Conservation (phyloP, 345 rosid genomes). For the Syzygium oleosum region DNA sequence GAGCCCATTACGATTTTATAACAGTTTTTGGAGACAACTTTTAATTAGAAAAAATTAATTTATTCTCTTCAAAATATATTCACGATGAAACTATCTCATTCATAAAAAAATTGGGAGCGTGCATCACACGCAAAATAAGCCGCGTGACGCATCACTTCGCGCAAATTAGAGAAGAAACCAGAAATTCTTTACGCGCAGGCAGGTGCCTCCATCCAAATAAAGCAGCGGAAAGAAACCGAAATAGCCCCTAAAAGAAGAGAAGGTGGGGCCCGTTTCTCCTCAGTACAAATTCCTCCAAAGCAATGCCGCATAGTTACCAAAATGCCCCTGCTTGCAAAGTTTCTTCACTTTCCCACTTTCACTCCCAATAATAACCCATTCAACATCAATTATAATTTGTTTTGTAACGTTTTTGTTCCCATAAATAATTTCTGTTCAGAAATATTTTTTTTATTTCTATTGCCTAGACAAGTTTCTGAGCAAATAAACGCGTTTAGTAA, state of each 20-base stretch:
- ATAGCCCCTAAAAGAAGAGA: neutral
- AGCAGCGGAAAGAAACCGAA: neutral
- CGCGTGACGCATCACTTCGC: neutral
- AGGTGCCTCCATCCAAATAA: neutral
- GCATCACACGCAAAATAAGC: neutral
- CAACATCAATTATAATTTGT: too few species aligned
- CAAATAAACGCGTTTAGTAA: too few species aligned
- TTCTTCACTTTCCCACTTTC: neutral
- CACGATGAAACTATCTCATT: fast-evolving
- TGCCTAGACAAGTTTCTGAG: too few species aligned
- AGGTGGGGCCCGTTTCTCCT: neutral
- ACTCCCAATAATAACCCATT: neutral
- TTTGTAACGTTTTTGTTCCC: too few species aligned
- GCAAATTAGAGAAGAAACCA: neutral
- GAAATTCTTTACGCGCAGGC: neutral
- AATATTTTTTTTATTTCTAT: too few species aligned
- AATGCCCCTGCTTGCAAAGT: neutral
- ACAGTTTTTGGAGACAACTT: neutral
- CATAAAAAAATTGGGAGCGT: neutral
- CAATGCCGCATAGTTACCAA: neutral
- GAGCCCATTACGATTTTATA: fast-evolving
- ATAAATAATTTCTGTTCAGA: too few species aligned
- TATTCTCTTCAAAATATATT: neutral
- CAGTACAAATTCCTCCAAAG: neutral
- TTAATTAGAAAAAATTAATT: neutral